Evolutionary conservation across 2,329 filamentous ascomycete species (phyloP), one percentile per base, ranked within the genome.

Genomic region (Fusarium virguliforme): DNA sequence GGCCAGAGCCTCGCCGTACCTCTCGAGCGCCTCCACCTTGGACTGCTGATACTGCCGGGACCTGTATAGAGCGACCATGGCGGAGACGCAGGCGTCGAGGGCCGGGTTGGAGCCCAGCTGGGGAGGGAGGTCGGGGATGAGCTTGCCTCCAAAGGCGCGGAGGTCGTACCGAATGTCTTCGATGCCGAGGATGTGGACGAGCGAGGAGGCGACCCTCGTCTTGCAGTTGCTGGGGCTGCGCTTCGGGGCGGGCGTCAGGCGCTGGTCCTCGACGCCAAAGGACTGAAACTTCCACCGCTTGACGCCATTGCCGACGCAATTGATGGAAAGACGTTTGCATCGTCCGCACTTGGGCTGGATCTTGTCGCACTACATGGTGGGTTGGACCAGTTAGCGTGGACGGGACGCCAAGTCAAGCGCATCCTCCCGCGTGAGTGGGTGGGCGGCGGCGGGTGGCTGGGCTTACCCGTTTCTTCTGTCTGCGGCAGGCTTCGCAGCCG

Each of bases 161-260:
- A 75, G 64, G 15, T 76, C 68, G 8, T 69, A 76, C 18, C 74
- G 62, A 15, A 66, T 54, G 46, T 75, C 74, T 4, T 76, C 64
- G 0, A 69, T 67, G 5, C 61, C 68, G 1, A 75, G 70, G 15
- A 74, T 64, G 12, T 67, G 63, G 0, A 76, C 64, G 4, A 76
- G 28, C 0, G 62, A 64, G 0, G 74, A 73, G 10, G 66, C 60
- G 6, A 68, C 37, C 1, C 15, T 41, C 0, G 70, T 69, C 6
- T 65, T 55, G 2, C 65, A 35, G 12, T 71, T 75, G 48, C 62
- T 75, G 6, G 70, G 74, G 1, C 55, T 59, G 1, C 57, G n/a
- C 18, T 4, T 62, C 5, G 57, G 62, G 4, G 59, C 6, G 8
- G 56, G 35, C 1, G 41, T 8, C 6, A 65, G 12, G 6, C 6